Base-by-base conservation (phyloP, 1,284 basidiomycete species). In the Moesziomyces sp. region DNA sequence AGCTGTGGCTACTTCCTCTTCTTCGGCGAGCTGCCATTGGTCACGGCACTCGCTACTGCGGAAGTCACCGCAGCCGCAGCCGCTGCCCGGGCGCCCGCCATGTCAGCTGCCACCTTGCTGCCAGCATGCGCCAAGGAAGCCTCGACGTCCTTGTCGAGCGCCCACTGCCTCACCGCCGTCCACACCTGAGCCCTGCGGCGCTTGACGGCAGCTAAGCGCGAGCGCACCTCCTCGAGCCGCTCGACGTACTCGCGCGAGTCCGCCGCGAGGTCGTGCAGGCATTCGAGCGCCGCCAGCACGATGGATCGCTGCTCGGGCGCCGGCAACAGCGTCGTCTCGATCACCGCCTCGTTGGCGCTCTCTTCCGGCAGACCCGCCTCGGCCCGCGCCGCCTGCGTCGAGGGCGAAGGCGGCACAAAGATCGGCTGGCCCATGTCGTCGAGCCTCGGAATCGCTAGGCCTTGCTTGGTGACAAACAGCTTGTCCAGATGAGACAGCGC, bases 201-300 rank as follows among this genome's bases (percentile, higher is more conserved):
- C 40, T 86, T 85, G 16, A 87, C 84, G 58, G 86, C 85, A 21
- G 86, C 86, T 0, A 87, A 81, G 28, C 86, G 72, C 65, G 85
- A 83, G 35, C 87, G 81, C 1, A 87, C 85, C 79, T 88, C 87
- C 51, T 87, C 86, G 24, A 88, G 76, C 14, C 87, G 79, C 56
- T 86, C 85, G 57, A 86, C 85, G 74, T 87, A 88, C 79, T 87
- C 87, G 19, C 84, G 80, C 49, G 86, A 86, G 73, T 88, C 87
- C 21, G 85, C 84, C 13, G 86, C 79, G 38, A 88, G 77, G 67
- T 87, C 87, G 56, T 68, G 74, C 47, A 68, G 78, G 53, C 47
- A 82, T 46, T 80, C 76, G 16, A 84, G 58, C 51, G 81, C 76
- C 3, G 79, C 75, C 13, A 78, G 74, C 44, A 83, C 74, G 44